These are phyloP conservation scores for Kwoniella pini DNA, from an alignment of 768 basidiomycete genomes.

Conservation along the genomic window DNA sequence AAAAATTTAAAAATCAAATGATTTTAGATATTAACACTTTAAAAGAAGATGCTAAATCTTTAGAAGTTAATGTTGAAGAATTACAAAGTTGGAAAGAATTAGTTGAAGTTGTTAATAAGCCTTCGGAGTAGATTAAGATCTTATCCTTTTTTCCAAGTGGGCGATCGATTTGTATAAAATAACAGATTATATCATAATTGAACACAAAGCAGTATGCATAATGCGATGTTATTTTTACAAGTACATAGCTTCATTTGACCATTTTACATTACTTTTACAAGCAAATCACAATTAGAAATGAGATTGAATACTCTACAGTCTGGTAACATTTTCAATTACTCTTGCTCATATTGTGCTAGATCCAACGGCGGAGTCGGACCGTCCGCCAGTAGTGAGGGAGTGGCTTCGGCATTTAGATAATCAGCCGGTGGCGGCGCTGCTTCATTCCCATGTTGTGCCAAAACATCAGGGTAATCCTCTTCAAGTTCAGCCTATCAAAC, in stretches of 20 bases:
- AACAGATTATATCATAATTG: too few relatives aligned
- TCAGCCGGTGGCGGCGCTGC: slow-evolving; percentile 15
- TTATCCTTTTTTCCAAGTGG: too few relatives aligned
- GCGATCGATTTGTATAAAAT: too few relatives aligned
- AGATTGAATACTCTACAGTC: too few relatives aligned
- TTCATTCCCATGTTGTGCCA: slow-evolving; percentile 7
- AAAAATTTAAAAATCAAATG: slow-evolving; percentile 83
- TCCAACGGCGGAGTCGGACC: slow-evolving; percentile 10
- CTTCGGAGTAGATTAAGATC: slow-evolving; percentile 31
- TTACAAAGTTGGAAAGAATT: slow-evolving; percentile 51
- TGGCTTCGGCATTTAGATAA: slow-evolving; percentile 3
- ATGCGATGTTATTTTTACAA: too few relatives aligned
- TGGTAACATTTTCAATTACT: not conserved
- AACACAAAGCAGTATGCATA: too few relatives aligned
- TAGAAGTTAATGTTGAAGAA: slow-evolving; percentile 45
- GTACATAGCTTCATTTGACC: too few relatives aligned
- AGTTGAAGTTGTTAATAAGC: slow-evolving; percentile 40
- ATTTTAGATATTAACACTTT: slow-evolving; percentile 81
- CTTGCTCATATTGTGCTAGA: not conserved
- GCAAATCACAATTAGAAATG: too few relatives aligned
- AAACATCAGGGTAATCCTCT: slow-evolving; percentile 16
- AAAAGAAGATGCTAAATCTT: slow-evolving; percentile 68
- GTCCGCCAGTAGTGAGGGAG: slow-evolving; percentile 8
- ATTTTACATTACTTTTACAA: too few relatives aligned
- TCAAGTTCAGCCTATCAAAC: slow-evolving; percentile 11